These are phyloP conservation scores for Anaeromyces robustus DNA, from an alignment of 192 early-diverging fungal species.

Conservation along the genomic window DNA sequence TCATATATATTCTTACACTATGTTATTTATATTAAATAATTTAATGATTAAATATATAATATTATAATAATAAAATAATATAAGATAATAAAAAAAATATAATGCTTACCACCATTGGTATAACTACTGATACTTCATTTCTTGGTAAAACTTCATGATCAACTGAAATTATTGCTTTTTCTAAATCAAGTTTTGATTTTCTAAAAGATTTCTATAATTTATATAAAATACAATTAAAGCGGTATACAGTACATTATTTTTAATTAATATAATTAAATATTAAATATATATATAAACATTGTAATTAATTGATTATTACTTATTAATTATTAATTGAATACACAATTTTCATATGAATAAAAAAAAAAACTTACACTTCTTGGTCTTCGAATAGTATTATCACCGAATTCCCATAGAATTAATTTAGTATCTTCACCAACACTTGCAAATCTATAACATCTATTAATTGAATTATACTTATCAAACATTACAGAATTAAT, in stretches of 20 bases:
- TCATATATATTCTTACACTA: no score
- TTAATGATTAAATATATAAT: no score
- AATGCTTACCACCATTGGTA: background rate
- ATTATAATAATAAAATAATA: no score
- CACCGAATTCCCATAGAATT: conserved; percentile 87
- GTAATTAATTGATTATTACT: no score
- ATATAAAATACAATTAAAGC: no score
- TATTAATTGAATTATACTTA: conserved; percentile 55
- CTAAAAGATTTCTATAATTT: background rate
- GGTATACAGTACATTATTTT: no score
- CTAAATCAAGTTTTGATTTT: background rate
- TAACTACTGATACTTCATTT: background rate
- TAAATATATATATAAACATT: no score
- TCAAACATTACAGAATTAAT: conserved; percentile 75
- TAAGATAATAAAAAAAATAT: no score
- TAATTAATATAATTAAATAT: no score
- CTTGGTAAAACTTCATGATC: background rate
- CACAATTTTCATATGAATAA: background rate
- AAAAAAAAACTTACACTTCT: conserved; percentile 14
- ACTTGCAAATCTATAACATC: conserved; percentile 70
- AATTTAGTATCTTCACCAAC: conserved; percentile 79
- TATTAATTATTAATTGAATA: no score
- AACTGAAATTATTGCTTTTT: background rate
- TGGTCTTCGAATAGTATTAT: conserved; percentile 57
- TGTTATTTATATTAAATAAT: no score